Base-by-base conservation (phyloP, 345 rosid genomes). In the Pelargonium nanum region DNA sequence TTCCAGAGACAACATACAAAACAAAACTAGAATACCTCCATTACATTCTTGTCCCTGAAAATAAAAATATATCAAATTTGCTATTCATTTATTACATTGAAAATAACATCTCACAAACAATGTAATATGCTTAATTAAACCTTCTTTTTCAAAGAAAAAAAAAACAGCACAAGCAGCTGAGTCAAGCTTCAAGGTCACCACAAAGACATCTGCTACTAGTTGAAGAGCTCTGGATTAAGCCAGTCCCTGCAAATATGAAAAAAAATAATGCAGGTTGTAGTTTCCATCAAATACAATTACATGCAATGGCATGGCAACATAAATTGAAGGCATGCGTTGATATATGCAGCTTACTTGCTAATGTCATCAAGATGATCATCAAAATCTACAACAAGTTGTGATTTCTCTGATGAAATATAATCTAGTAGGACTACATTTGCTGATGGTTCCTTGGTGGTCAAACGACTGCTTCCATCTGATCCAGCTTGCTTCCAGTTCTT, bases 341-440 rank as follows among this genome's bases (percentile, higher is more conserved):
- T 55, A 0, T 10, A 55, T 52, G 1, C 32, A 28, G 66, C 87
- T 79, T 86, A 89, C 99, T 80, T 87, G 80, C 83, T 83, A 26
- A 89, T 68, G 72, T 89, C 87, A 52, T 89, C 99, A 26, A 93
- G 97, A 77, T 89, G 99, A 62, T 89, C 97, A 62, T 93, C 95
- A 66, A 93, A 79, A 74, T 93, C 97, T 22, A 85, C 85, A 34
- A 93, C 66, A 68, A 80, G 83, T 68, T 83, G 83, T 94, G 95
- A 87, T 73, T 89, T 93, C 71, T 70, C 80, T 3, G 92, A 80
- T 45, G 87, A 71, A 61, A 93, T 81, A 69, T 77, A 84, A 78
- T 89, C 99, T 59, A 66, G 64, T 34, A 93, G 65, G 57, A 89
- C 77, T 62, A 65, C 59, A 74, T 86, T 89, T 22, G 97, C 95